These are phyloP conservation scores for Cystobasidiaceae sp. DNA, from an alignment of 1,284 basidiomycete species.

Conservation along the genomic window DNA sequence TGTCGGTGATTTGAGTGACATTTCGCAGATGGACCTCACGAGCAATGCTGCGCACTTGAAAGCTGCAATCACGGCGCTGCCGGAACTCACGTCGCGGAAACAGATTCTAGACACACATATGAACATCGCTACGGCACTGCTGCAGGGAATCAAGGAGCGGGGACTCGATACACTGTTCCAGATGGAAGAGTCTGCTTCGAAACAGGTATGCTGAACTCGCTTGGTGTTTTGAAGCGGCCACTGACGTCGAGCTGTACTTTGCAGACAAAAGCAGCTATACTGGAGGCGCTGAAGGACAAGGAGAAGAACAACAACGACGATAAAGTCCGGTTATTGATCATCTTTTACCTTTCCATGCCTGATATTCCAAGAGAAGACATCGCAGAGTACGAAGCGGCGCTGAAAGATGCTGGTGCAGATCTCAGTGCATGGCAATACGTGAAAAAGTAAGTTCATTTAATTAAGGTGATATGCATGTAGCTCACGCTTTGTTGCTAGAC, in stretches of 20 bases:
- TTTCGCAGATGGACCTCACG: constrained; percentile 90
- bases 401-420: constrained; percentile 73
- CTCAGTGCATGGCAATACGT: constrained; percentile 88
- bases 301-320: constrained; percentile 66
- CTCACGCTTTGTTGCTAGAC: constrained; percentile 46
- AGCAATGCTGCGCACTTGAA: constrained; percentile 93
- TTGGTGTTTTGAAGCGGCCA: background rate
- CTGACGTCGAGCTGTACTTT: background rate
- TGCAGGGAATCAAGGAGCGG: constrained; percentile 93
- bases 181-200: constrained; percentile 81
- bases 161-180: constrained; percentile 96
- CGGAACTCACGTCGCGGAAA: constrained; percentile 93
- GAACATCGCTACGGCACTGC: constrained; percentile 94
- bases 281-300: constrained; percentile 71
- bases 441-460: constrained; percentile 54
- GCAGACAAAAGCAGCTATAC: constrained; percentile 69
- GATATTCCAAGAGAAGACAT: constrained; percentile 84
- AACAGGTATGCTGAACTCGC: constrained; percentile 68
- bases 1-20: constrained; percentile 91
- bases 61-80: constrained; percentile 96
- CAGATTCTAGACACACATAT: constrained; percentile 96
- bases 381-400: constrained; percentile 75
- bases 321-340: constrained; percentile 86
- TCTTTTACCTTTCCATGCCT: constrained; percentile 84
- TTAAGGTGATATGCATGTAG: background rate